Base-by-base conservation (phyloP, 176 grass and related monocot species). In the Aegilops longissima region DNA sequence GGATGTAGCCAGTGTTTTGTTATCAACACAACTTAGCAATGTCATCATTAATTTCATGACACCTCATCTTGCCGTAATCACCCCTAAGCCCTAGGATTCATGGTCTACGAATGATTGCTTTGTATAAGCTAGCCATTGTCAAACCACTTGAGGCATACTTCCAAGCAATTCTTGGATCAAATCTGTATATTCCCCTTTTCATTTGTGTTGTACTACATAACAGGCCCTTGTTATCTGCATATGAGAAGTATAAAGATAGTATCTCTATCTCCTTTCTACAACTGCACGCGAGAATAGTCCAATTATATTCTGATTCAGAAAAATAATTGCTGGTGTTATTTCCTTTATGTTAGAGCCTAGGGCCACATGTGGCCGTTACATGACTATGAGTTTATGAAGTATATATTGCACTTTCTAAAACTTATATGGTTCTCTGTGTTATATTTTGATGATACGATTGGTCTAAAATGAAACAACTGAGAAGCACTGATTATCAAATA, bases 291-390 rank as follows among this genome's bases (percentile, higher is more conserved):
- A 54, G 71, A 63, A 75, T 65, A 58, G 79, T 74, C 17, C 11
- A 56, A 17, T 54, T 13, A 27, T 27, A 45, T 49, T 29, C 40
- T 49, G 40, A 74, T 74, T 79, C 31, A 54, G 51, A 52, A 35
- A 33, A 80, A 87, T 70, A 74, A 73, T 36, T 27, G 49, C 58
- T 65, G 12, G 42, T 66, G 47, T 77, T 29, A 33, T 30, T 77
- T 54, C 7, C 74, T 77, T 16, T 17, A 33, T 77, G 47, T 51
- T 54, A 77, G 45, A 29, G 74, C 45, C 25, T 21, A 12, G 45
- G 73, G 23, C 72, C 35, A 47, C 34, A 5, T 56, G 30, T 87
- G 10, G 29, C 38, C 63, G 39, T 82, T 75, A 14, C 71, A 47
- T 3, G 40, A 74, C 23, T 18, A 31, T 76, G 34, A 58, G 17